These are phyloP conservation scores for Hortaea werneckii DNA, from an alignment of 2,329 filamentous ascomycete genomes.

Conservation along the genomic window DNA sequence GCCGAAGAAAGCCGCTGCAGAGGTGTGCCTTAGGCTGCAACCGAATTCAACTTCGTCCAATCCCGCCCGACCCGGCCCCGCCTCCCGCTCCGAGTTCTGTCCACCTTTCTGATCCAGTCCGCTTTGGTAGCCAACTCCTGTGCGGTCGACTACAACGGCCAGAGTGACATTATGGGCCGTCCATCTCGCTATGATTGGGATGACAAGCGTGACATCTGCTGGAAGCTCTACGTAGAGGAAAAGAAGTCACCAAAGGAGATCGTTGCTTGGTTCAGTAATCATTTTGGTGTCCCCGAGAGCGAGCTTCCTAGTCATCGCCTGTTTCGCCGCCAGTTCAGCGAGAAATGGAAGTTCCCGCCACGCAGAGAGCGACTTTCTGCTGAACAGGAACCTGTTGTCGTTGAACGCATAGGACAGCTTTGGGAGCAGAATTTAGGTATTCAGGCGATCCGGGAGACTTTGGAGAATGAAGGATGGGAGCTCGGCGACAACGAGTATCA, in stretches of 20 bases:
- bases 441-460: constrained; percentile 59
- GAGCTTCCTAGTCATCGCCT: constrained; percentile 42
- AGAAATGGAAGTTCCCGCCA: constrained; percentile 62
- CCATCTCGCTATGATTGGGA: constrained; percentile 49
- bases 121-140: background rate
- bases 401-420: constrained; percentile 61
- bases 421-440: constrained; percentile 67
- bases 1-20: no score
- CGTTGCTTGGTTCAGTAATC: constrained; percentile 47
- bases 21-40: no score
- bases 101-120: background rate
- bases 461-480: constrained; percentile 62
- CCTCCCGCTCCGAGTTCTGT: background rate
- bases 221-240: constrained; percentile 67
- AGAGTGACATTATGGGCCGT: background rate
- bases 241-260: constrained; percentile 64
- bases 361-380: constrained; percentile 58
- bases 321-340: constrained; percentile 18
- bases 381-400: constrained; percentile 57
- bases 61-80: no score
- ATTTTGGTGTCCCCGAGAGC: constrained; percentile 31
- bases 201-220: constrained; percentile 55
- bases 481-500: constrained; percentile 46
- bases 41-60: no score
- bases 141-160: background rate